Conservation (phyloP, 148 eudicot species). For the Tetragonia tetragonoides region DNA sequence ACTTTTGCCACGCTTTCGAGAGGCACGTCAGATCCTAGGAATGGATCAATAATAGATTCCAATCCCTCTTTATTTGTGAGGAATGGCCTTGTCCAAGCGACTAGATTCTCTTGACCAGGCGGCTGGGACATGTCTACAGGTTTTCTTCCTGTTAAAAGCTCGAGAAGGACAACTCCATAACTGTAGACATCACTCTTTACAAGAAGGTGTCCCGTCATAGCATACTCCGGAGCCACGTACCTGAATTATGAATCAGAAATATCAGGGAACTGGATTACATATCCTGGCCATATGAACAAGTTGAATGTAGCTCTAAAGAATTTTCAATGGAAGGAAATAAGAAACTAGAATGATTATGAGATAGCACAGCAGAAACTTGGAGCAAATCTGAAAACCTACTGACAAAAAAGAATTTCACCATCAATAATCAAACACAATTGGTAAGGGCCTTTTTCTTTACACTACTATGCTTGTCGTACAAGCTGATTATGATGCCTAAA, state of each 20-base stretch:
- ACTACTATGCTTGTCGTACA: no score
- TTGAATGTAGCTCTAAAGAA: background rate
- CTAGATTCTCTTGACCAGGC: conserved; percentile 82
- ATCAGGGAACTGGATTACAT: background rate
- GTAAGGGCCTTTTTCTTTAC: no score
- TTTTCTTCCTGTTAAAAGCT: conserved; percentile 87
- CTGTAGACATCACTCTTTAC: conserved; percentile 97
- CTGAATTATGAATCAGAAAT: conserved; percentile 32
- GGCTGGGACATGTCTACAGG: conserved; percentile 96
- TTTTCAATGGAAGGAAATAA: background rate
- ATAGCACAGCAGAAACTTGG: no score
- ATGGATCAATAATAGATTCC: conserved; percentile 57
- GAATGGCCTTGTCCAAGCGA: conserved; percentile 80
- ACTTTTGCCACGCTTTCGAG: conserved; percentile 69
- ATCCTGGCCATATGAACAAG: background rate
- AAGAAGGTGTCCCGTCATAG: conserved; percentile 98
- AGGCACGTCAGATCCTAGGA: conserved; percentile 41
- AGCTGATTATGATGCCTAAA: no score
- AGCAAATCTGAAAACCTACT: no score
- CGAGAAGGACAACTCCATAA: conserved; percentile 95
- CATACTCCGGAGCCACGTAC: conserved; percentile 98
- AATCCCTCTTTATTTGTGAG: conserved; percentile 64
- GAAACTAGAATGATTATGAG: no score
- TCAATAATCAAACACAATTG: no score
- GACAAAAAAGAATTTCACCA: no score